Percentiles rank a stretch among this genome's conserved stretches.
These are phyloP conservation scores for Alternaria sp. DNA, from an alignment of 2,329 filamentous ascomycete species.

Conservation along the genomic window DNA sequence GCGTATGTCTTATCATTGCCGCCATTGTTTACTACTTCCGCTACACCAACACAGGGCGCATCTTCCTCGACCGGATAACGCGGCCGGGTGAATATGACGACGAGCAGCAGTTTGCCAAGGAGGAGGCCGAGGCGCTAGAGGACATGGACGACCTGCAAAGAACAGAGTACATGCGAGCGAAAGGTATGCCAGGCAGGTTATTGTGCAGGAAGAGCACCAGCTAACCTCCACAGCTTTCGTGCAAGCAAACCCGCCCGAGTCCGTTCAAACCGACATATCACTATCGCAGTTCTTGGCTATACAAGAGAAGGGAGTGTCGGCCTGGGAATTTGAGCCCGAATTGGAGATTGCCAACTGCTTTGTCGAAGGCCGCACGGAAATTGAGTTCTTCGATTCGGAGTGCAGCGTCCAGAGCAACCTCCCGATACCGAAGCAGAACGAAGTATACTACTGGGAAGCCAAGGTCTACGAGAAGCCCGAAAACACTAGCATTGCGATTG, in stretches of 20 bases:
- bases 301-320: conserved; percentile 98
- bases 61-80: conserved; percentile 90
- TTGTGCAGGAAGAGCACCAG: background rate
- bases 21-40: conserved; percentile 90
- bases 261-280: conserved; percentile 94
- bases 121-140: conserved; percentile 94
- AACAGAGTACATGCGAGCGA: conserved; percentile 90
- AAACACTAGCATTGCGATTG: conserved; percentile 82
- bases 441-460: conserved; percentile 99
- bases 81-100: conserved; percentile 97
- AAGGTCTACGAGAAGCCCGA: conserved; percentile 99
- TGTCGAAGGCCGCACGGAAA: conserved; percentile 93
- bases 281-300: conserved; percentile 97
- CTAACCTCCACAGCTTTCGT: conserved; percentile 73
- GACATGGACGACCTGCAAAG: conserved; percentile 92
- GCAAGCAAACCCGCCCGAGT: conserved; percentile 92
- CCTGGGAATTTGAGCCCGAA: conserved; percentile 99
- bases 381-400: conserved; percentile 98
- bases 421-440: conserved; percentile 97
- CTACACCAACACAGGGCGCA: conserved; percentile 85
- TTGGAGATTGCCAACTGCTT: conserved; percentile 99
- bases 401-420: conserved; percentile 97
- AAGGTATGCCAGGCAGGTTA: conserved; percentile 68
- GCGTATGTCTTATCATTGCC: conserved; percentile 80
- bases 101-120: conserved; percentile 90